Base-by-base conservation (phyloP, 441 rosid genomes). In the Viola pubescens region DNA sequence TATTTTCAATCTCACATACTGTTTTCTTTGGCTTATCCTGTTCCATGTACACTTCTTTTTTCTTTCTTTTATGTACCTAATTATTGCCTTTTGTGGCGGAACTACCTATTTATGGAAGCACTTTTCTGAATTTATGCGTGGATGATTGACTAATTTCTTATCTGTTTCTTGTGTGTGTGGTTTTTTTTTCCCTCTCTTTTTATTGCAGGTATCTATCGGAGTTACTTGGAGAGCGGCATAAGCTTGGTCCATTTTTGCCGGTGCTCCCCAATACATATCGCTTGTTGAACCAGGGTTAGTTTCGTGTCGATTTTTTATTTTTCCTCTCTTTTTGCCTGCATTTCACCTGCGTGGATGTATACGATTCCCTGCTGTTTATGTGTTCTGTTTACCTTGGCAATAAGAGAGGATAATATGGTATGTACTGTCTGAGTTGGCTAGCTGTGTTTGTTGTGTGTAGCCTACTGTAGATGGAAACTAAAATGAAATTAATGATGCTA, bases 281-380 rank as follows among this genome's bases (percentile, higher is more conserved):
- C 14, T 68, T 94, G 76, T 70, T 90, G 69, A 90, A 67, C 72
- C 94, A 94, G 74, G 95, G 99, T 88, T 58, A 78, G 86, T 66
- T 43, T 79, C 61, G 1, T 48, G 19, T 5, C 37, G 1, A 58
- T 16, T 16, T 16, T 16, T 16, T 16, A 16, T 16, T 16, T 16
- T 16, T 16, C 19, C 19, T 16, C 1, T 16, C 19, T 16, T 16
- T 16, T 16, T 3, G 43, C 6, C 8, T 16, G 12, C 51, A n/a
- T 48, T 48, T 48, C 51, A 48, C 3, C 16, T 9, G 7, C 26
- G 14, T 48, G 14, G 51, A 48, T 48, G 51, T 48, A 48, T 48
- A 6, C 4, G 5, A 48, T 48, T 48, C 16, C 2, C n/a, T n/a
- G 14, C n/a, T 48, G 51, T 3, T n/a, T 12, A 48, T 48, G 6